Evolutionary conservation across 2,329 filamentous ascomycete species (phyloP), one percentile per base, ranked within the genome.

Genomic region (Aspergillus unguis): DNA sequence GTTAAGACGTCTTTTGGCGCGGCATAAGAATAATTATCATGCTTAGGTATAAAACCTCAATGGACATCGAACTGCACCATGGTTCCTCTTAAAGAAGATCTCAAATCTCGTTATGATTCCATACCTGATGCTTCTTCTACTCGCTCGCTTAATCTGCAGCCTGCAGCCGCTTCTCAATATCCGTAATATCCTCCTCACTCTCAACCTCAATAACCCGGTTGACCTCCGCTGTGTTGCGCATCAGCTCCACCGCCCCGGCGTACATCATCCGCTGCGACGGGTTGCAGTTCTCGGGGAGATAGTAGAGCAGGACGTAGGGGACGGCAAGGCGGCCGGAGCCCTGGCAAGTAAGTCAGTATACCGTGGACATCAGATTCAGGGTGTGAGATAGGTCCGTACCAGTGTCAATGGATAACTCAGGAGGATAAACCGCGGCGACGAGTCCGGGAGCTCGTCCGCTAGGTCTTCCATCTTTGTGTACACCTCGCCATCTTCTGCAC

Each of bases 271-370:
- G 85, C 67, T 88, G 78, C 67, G 92, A 88, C 61, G 81, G 84
- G 70, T 95, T 96, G 75, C 90, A 94, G 44, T 92, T 96, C 47
- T 86, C 87, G 6, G 94, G 94, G 25, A 97, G 84, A 75, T 96
- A 97, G 78, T 95, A 96, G 25, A 99, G 76, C 69, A 97, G 83
- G 43, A 96, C 90, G 70, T 99, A 99, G 7, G 94, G 94, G 3
- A 96, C 91, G 4, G 90, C 88, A 40, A 91, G 72, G 28, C 94
- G 85, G 52, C 94, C 94, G 48, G 88, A 91, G 41, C 85, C 78
- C 90, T 95, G 9, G 17, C 17, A 32, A 23, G 3, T 9, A 7
- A 40, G 38, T 26, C 7, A 44, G 27, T 41, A 48, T 11, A 26
- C 37, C 37, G 46, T 31, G 42, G 52, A 27, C n/a, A 28, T 17